Base-by-base conservation (phyloP, 495 filamentous ascomycete genomes). In the Neurospora sp. region DNA sequence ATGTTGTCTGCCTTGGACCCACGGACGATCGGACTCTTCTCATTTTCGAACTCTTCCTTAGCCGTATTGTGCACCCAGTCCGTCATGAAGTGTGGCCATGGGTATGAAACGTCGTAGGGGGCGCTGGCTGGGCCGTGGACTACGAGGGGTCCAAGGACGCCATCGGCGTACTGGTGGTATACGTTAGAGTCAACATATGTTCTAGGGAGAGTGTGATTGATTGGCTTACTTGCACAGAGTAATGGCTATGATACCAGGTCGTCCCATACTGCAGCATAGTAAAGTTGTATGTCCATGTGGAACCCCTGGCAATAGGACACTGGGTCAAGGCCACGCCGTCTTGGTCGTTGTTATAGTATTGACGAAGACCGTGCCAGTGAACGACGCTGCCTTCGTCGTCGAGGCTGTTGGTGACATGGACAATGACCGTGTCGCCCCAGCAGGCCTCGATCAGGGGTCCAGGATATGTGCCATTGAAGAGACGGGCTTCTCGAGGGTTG, bases 391-490 rank as follows among this genome's bases (percentile, higher is more conserved):
- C 76, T 31, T 69, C 72, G 69, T 73, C 46, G 35, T 71, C 73
- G 20, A 88, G 75, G 27, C 78, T 78, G 74, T 91, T 91, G 4
- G 76, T 81, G 7, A 90, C 85, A 54, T 78, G 83, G 48, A 90
- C 80, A 37, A 84, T 71, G 44, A 91, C 79, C 46, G 78, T 86
- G 72, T 90, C 88, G 14, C 88, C 88, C 84, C 87, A 88, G 66
- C 89, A 82, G 4, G 86, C 88, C 73, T 85, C 83, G 72, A 91
- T 81, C 1, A 82, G 84, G n/a, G 89, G 89, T 0, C 87, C 85
- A n/a, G 70, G 71, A 7, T 70, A 73, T 38, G 78, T 76, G 12
- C 81, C 79, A 54, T 86, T 84, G 54, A 85, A 73, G 39, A 82
- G 76, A 44, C 70, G 27, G 27, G 54, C 54, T 3, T 66, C 27